phyloP scores from a whole-genome alignment of 768 basidiomycete genomes.

The Suillus subaureus region DNA sequence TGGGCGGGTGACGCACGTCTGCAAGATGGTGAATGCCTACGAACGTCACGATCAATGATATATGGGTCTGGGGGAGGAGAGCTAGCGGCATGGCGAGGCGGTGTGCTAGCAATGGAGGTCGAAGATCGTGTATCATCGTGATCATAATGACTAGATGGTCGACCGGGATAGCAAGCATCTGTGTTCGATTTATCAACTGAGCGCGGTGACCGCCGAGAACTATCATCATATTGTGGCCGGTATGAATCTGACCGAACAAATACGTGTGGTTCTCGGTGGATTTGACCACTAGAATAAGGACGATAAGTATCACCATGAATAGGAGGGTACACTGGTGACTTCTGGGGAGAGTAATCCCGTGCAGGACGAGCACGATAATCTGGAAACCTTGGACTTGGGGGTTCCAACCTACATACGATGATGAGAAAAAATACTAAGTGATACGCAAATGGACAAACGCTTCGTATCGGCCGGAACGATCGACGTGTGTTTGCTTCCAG shows the following conservation, averaged over 20 bases:
- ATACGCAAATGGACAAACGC: slow-evolving; percentile 36
- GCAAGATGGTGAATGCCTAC: slow-evolving; percentile 8
- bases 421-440: slow-evolving; percentile 25
- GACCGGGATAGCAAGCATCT: slow-evolving; percentile 26
- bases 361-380: slow-evolving; percentile 37
- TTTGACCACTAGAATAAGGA: slow-evolving; percentile 37
- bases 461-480: slow-evolving; percentile 44
- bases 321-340: slow-evolving; percentile 33
- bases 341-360: slow-evolving; percentile 41
- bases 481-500: slow-evolving; percentile 64
- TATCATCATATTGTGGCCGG: slow-evolving; percentile 47
- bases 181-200: slow-evolving; percentile 33
- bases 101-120: slow-evolving; percentile 37
- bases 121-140: slow-evolving; percentile 28
- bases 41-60: slow-evolving; percentile 8
- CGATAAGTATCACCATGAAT: slow-evolving; percentile 53
- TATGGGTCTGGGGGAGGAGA: slow-evolving; percentile 30
- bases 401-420: slow-evolving; percentile 26
- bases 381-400: slow-evolving; percentile 35
- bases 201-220: slow-evolving; percentile 32
- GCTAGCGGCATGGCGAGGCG: slow-evolving; percentile 25
- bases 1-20: slow-evolving; percentile 22
- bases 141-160: slow-evolving; percentile 25
- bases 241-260: slow-evolving; percentile 49
- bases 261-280: slow-evolving; percentile 42